Base-by-base conservation (phyloP, 2,329 filamentous ascomycete species). In the Fusarium sp. region DNA sequence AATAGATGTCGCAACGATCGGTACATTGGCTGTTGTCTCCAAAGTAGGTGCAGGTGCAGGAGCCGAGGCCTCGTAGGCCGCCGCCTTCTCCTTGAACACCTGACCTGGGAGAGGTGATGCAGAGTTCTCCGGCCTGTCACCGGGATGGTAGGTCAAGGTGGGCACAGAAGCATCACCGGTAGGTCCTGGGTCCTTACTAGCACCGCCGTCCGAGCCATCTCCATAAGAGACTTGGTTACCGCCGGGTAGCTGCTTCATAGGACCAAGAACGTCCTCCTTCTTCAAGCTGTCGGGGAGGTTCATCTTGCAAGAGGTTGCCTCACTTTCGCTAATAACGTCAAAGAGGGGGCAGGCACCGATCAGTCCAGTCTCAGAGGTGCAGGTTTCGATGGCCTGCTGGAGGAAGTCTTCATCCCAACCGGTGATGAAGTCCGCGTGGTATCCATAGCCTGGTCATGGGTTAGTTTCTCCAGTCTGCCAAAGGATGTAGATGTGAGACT, bases 361-460 rank as follows among this genome's bases (percentile, higher is more conserved):
- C 47, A 86, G 79, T 36, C 95, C 95, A 11, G 90, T 91, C 0
- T 79, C 79, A 82, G 91, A 93, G 61, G 92, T 96, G 88, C 95
- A 98, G 9, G 86, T 88, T 56, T 95, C 82, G 71, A 95, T 86
- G n/a, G 94, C 94, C 7, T 88, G 61, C 81, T 95, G 91, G 38
- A 97, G 88, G 82, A 94, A 91, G 5, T 86, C 84, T 10, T 84
- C 79, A 3, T 95, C 89, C 94, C 94, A 97, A 31, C 93, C 94
- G 80, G 88, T 91, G 78, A 96, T 92, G 83, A 97, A 97, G 80
- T 97, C 94, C 58, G 88, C 94, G 79, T 97, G 90, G 81, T 94
- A 94, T 38, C 93, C 92, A 75, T 87, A 93, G 57, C 94, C 92
- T 92, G 63, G 31, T 45, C 78, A 95, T 91, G 83, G 95, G 79